Conservation (phyloP, 495 filamentous ascomycete genomes). For the Penicillium macrosclerotiorum region DNA sequence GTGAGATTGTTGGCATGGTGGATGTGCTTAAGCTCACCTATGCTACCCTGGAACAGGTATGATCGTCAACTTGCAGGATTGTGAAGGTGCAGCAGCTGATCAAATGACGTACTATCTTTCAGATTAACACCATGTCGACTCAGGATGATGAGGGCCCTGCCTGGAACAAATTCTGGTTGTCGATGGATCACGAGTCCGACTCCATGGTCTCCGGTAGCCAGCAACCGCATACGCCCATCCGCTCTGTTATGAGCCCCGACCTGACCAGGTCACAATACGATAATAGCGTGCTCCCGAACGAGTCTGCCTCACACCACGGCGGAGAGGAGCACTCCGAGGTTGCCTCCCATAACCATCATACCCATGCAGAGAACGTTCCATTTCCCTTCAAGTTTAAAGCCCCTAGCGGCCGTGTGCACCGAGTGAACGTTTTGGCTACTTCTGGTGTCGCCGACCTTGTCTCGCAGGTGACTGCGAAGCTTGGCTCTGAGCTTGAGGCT, state of each 20-base stretch:
- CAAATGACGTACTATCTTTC: too few relatives aligned
- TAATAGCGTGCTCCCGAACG: slow-evolving; percentile 84
- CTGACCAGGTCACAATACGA: slow-evolving; percentile 59
- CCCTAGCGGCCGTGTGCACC: slow-evolving; percentile 90
- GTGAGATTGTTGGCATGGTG: slow-evolving; percentile 99
- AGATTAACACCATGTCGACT: slow-evolving; percentile 76
- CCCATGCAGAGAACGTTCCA: slow-evolving; percentile 62
- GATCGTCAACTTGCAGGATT: slow-evolving; percentile 9
- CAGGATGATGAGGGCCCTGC: slow-evolving; percentile 90
- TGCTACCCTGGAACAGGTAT: slow-evolving; percentile 94
- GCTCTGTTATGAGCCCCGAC: slow-evolving; percentile 77
- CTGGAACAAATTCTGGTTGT: slow-evolving; percentile 99
- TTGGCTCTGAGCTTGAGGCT: slow-evolving; percentile 80
- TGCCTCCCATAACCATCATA: slow-evolving; percentile 49
- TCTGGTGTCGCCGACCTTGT: slow-evolving; percentile 83
- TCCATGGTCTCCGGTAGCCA: slow-evolving; percentile 93
- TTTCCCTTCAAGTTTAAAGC: slow-evolving; percentile 99
- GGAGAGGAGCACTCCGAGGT: slow-evolving; percentile 69
- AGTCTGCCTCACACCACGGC: slow-evolving; percentile 92
- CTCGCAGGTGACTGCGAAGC: slow-evolving; percentile 73
- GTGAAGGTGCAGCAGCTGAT: too few relatives aligned
- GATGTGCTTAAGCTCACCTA: slow-evolving; percentile 98
- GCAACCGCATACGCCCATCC: slow-evolving; percentile 56
- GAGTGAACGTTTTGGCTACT: slow-evolving; percentile 78
- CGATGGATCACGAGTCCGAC: slow-evolving; percentile 92